Conservation (phyloP, 2,329 filamentous ascomycete genomes). For the Ophiocordyceps camponoti-floridani region DNA sequence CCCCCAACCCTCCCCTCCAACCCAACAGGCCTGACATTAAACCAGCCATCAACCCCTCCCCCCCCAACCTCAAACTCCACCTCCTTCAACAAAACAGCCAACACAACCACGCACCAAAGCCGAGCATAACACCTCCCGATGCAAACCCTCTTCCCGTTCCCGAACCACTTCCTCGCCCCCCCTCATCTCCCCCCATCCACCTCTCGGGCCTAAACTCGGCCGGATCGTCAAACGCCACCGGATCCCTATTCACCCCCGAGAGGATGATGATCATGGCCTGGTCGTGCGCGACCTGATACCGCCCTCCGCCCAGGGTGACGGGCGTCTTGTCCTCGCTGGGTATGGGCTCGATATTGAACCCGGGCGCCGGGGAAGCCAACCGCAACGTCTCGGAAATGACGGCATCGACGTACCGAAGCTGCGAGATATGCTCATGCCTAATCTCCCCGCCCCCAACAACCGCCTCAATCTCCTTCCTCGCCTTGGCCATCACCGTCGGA, state of each 20-base stretch:
- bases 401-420: slow-evolving; percentile 34
- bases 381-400: slow-evolving; percentile 36
- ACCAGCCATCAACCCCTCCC: slow-evolving; percentile 30
- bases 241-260: slow-evolving; percentile 30
- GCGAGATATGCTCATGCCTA: slow-evolving; percentile 26
- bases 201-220: slow-evolving; percentile 26
- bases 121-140: slow-evolving; percentile 32
- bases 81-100: slow-evolving; percentile 23
- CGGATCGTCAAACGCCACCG: slow-evolving; percentile 27
- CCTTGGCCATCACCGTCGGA: slow-evolving; percentile 25
- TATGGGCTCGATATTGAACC: slow-evolving; percentile 34
- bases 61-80: slow-evolving; percentile 27
- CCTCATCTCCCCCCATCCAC: slow-evolving; percentile 27
- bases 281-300: slow-evolving; percentile 28
- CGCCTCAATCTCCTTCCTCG: slow-evolving; percentile 33
- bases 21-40: slow-evolving; percentile 29
- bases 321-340: slow-evolving; percentile 21
- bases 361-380: slow-evolving; percentile 32
- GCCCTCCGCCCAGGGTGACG: slow-evolving; percentile 26
- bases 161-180: slow-evolving; percentile 31
- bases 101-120: slow-evolving; percentile 23
- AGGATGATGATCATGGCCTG: slow-evolving; percentile 31
- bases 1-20: slow-evolving; percentile 24
- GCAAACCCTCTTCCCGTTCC: slow-evolving; percentile 32
- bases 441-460: slow-evolving; percentile 28